Conservation (phyloP, 108 stramenopile species). For the Nitzschia sp. region DNA sequence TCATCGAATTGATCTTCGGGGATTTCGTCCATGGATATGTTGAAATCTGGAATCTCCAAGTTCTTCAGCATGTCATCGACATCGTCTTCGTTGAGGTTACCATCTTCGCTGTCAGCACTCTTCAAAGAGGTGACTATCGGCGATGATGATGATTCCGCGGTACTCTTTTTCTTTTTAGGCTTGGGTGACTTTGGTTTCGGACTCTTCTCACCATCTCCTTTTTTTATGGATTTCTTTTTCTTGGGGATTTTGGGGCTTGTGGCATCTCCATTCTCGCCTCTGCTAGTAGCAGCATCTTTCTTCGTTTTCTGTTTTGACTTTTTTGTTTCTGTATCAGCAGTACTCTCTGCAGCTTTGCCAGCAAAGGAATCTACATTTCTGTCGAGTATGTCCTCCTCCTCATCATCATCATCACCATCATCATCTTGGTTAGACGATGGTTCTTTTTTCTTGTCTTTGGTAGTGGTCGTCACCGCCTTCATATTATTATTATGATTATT, state of each 20-base stretch:
- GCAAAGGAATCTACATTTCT: too few species aligned
- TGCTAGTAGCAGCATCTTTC: background rate
- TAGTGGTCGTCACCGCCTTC: background rate
- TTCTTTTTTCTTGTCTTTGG: background rate
- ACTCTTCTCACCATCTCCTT: background rate
- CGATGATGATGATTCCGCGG: background rate
- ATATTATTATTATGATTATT: background rate
- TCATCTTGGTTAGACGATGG: background rate
- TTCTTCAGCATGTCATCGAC: conserved; percentile 18
- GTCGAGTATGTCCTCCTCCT: too few species aligned
- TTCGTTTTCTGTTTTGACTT: background rate
- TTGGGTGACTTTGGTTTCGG: background rate
- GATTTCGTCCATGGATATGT: conserved; percentile 9
- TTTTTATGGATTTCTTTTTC: background rate
- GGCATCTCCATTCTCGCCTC: background rate
- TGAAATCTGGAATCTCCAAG: conserved; percentile 32
- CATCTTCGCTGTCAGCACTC: background rate
- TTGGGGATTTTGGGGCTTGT: background rate
- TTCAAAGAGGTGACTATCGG: background rate
- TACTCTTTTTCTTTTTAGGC: background rate
- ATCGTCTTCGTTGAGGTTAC: conserved; percentile 4
- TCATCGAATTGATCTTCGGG: background rate
- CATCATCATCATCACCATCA: background rate
- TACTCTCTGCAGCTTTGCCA: too few species aligned
- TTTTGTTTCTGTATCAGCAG: too few species aligned